Evolutionary conservation across 306 rosid genomes (phyloP).

Genomic region (Rosa chinensis): DNA sequence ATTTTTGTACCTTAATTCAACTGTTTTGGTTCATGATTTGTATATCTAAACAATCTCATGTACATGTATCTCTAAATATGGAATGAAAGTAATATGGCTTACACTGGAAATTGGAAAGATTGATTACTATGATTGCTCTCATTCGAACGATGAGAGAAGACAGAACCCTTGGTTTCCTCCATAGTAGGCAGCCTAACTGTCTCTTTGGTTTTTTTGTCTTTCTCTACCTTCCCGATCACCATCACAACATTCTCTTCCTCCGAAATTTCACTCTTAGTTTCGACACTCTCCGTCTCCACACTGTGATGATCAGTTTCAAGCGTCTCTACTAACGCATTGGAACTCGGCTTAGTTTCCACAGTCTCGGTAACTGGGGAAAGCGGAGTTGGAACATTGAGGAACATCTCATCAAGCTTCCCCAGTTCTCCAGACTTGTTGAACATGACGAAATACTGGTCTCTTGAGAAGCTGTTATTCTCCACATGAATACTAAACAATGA

Average conservation of each 20-base stretch:
- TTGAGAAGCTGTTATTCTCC: constrained; percentile 62
- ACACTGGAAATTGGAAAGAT: constrained; percentile 69
- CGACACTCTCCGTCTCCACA: constrained; percentile 9
- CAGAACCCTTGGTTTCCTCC: constrained; percentile 15
- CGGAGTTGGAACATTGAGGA: not conserved
- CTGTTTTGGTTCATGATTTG: no score
- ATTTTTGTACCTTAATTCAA: no score
- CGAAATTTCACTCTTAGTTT: not conserved
- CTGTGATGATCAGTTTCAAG: not conserved
- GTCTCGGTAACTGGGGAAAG: constrained; percentile 12
- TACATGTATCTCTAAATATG: not conserved
- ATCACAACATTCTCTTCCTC: constrained; percentile 2
- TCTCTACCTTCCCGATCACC: not conserved
- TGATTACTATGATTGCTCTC: constrained; percentile 37
- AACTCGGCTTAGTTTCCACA: constrained; percentile 3
- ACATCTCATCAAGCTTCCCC: constrained; percentile 28
- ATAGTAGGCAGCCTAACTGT: not conserved
- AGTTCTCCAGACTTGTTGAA: constrained; percentile 41
- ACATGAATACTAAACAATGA: constrained; percentile 65
- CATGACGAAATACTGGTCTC: constrained; percentile 26
- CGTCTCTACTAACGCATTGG: not conserved
- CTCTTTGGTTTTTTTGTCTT: not conserved
- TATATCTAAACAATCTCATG: no score
- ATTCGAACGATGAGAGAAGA: constrained; percentile 22
- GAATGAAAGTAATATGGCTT: constrained; percentile 9